Percentiles rank a stretch among this genome's conserved stretches.
phyloP scores from a whole-genome alignment of 2,329 filamentous ascomycete genomes.

The Hortaea sp. region DNA sequence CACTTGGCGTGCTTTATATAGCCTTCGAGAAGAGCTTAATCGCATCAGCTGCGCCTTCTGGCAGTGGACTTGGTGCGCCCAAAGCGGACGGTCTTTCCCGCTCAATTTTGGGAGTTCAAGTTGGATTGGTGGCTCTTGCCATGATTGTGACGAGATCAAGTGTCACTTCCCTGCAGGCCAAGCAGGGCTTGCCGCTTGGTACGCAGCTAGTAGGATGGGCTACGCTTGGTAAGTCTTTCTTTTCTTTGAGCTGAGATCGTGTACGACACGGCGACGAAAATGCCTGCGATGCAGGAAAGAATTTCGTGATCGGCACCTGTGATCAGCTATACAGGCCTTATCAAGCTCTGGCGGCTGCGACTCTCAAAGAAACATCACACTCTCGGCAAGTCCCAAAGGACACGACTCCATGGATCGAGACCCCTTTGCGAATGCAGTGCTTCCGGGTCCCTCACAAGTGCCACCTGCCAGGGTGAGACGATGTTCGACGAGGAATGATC shows the following conservation, averaged over 20 bases:
- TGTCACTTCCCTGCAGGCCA: conserved; percentile 73
- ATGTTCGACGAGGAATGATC: too few relatives aligned
- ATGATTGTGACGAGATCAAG: conserved; percentile 83
- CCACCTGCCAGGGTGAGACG: too few relatives aligned
- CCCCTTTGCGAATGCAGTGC: not conserved
- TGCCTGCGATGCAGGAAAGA: too few relatives aligned
- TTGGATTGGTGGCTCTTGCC: conserved; percentile 69
- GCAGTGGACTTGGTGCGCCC: conserved; percentile 19
- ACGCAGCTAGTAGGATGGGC: conserved; percentile 82
- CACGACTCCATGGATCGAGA: not conserved
- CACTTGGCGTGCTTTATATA: conserved; percentile 67
- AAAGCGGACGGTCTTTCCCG: conserved; percentile 41
- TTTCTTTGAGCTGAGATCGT: not conserved
- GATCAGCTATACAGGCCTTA: too few relatives aligned
- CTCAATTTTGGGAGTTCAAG: conserved; percentile 56
- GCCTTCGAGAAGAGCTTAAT: conserved; percentile 61
- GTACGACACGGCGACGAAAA: not conserved
- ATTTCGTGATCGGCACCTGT: too few relatives aligned
- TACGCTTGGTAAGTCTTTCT: conserved; percentile 50
- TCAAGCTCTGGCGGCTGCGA: too few relatives aligned
- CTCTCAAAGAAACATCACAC: too few relatives aligned
- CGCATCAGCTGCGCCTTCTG: conserved; percentile 28
- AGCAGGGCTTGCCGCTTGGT: conserved; percentile 71
- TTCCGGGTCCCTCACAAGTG: not conserved
- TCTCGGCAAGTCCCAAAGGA: not conserved